Evolutionary conservation across 1,139 yeast species (phyloP).

Genomic region (Lodderomyces elongisporus): DNA sequence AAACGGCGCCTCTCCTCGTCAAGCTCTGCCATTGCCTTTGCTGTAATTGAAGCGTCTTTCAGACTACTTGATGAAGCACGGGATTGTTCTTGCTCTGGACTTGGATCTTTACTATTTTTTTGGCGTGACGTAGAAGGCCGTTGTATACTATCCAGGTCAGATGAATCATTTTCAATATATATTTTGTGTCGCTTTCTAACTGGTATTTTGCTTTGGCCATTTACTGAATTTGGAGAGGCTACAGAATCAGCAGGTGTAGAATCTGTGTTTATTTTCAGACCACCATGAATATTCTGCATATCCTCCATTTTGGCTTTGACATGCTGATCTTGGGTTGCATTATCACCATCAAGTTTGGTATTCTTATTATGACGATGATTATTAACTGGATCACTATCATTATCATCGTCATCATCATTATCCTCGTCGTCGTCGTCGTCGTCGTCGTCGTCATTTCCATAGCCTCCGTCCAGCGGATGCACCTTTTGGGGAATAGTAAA

Average conservation of each 20-base stretch:
- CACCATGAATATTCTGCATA: too few relatives aligned
- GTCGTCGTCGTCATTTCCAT: slow-evolving; percentile 9
- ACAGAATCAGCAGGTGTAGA: not conserved
- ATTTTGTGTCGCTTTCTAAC: not conserved
- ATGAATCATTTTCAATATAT: not conserved
- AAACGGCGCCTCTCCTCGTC: slow-evolving; percentile 6
- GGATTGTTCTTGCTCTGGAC: not conserved
- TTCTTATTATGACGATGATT: not conserved
- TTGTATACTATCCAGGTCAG: too few relatives aligned
- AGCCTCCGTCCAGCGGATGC: too few relatives aligned
- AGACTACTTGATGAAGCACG: not conserved
- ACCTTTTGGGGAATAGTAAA: slow-evolving; percentile 9
- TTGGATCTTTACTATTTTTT: not conserved
- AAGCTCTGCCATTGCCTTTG: slow-evolving; percentile 13
- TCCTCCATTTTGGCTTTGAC: too few relatives aligned
- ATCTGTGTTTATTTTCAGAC: too few relatives aligned
- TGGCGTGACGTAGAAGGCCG: not conserved
- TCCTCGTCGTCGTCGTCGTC: not conserved
- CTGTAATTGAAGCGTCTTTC: not conserved
- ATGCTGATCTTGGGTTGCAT: not conserved
- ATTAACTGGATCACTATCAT: not conserved
- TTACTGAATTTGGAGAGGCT: not conserved
- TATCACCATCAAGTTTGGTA: not conserved
- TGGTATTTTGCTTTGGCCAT: not conserved
- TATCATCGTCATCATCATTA: too few relatives aligned